Evolutionary conservation across 140 eudicot genomes (phyloP), one percentile per base, ranked within the genome.

Genomic region (Oenanthe javanica): DNA sequence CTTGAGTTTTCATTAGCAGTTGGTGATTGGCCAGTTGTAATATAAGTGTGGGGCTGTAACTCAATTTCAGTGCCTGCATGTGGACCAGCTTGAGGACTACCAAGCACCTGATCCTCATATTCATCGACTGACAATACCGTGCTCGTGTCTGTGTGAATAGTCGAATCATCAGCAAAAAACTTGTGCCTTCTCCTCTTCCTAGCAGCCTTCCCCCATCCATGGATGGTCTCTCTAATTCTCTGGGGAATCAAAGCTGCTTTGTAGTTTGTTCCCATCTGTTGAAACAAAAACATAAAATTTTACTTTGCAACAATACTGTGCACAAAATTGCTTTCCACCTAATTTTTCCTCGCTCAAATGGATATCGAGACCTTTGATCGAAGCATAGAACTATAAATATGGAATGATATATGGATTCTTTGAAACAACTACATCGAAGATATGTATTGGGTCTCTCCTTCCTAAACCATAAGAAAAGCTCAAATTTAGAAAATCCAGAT

Each of bases 201-300:
- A 25, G 99, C 94, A 70, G 87, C 99, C 84, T 92, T 95, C 49
- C 91, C 90, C 99, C 99, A 95, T 38, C 97, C 97, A n/a, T 90
- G 97, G 61, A 95, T 91, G 10, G 99, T 95, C 57, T 95, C 98
- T 78, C 99, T 81, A 70, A 95, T 91, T 80, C 97, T 86, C 46
- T 92, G 91, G 38, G 99, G 99, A 70, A 95, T 92, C n/a, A 92
- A 69, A n/a, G 99, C 99, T n/a, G 97, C 99, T 82, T 95, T 95
- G 83, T 92, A 95, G 85, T 95, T 92, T 47, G 99, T 90, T 77
- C 99, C 99, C 99, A 95, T 95, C 99, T 95, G 83, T 54, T 81
- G 51, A 67, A 67, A 67, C 45, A 31, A 12, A 36, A 31, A 31
- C 36, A 23, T 9, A 9, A 67, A 31, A 8, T 67, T 31, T 67